Base-by-base conservation (phyloP, 2,329 filamentous ascomycete genomes). In the Canariomyces notabilis region DNA sequence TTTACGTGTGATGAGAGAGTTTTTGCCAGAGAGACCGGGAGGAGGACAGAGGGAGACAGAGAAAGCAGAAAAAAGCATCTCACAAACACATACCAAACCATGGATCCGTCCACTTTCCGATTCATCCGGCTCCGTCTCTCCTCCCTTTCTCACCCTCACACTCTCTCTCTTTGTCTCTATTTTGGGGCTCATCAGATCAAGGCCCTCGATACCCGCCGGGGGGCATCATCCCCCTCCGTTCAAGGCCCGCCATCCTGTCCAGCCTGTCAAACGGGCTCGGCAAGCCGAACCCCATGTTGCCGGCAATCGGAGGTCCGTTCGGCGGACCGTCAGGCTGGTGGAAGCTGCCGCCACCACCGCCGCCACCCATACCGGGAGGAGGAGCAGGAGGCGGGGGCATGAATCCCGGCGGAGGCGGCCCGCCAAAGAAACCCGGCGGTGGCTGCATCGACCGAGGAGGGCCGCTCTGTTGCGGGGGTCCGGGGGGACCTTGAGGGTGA, bases 401-500 rank as follows among this genome's bases (percentile, higher is more conserved):
- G 57, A 78, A 80, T 15, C 72, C 75, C 5, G 72, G 74, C 5
- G 66, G 67, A 6, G 65, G 67, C 11, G 68, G 71, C 5, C 72
- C 74, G 18, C 66, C 70, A 52, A 73, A 79, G 58, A 80, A 79
- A 9, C 76, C 77, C 1, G 79, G 80, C 5, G 80, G 80, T 20
- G 77, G 77, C 32, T 69, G 71, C 50, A 72, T 72, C 50, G 69
- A 64, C 20, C 67, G 62, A 5, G 60, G 61, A n/a, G 63, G 64
- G 5, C 47, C 44, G 26, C 26, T 12, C 9, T 12, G 9, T 11
- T 43, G 44, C 12, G 35, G 39, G 14, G 37, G n/a, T n/a, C n/a
- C n/a, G n/a, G n/a, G n/a, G n/a, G n/a, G n/a, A n/a, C n/a, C n/a
- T n/a, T n/a, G n/a, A n/a, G n/a, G n/a, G n/a, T n/a, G 19, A n/a